phyloP scores from a whole-genome alignment of 768 basidiomycete species.

The Phlebiopsis gigantea region DNA sequence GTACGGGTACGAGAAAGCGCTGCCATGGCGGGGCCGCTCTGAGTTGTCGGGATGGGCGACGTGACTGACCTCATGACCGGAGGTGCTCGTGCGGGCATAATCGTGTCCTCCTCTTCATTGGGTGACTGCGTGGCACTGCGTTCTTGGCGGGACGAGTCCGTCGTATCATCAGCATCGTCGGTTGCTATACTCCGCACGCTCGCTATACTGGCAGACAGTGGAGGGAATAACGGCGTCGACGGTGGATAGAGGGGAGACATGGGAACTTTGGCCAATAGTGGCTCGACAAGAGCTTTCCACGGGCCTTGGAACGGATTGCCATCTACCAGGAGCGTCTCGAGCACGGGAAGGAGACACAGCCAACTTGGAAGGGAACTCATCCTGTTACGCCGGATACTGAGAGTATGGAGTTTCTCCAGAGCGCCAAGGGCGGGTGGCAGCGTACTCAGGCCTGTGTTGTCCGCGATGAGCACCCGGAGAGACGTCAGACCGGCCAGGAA shows the following conservation, averaged over 20 bases:
- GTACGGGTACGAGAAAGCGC: slow-evolving; percentile 69
- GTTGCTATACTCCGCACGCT: slow-evolving; percentile 45
- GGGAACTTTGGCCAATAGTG: slow-evolving; percentile 63
- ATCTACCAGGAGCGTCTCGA: slow-evolving; percentile 90
- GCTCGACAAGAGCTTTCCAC: slow-evolving; percentile 86
- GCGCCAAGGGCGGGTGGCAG: slow-evolving; percentile 71
- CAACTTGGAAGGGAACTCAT: slow-evolving; percentile 89
- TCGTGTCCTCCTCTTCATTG: slow-evolving; percentile 69
- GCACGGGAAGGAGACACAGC: slow-evolving; percentile 80
- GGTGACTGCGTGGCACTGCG: slow-evolving; percentile 16
- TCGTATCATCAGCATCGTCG: slow-evolving; percentile 50
- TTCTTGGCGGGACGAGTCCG: slow-evolving; percentile 42
- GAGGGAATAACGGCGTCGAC: slow-evolving; percentile 56
- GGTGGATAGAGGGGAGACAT: slow-evolving; percentile 59
- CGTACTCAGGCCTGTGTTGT: slow-evolving; percentile 75
- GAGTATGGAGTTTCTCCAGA: slow-evolving; percentile 79
- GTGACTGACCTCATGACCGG: slow-evolving; percentile 48
- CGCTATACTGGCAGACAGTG: slow-evolving; percentile 41
- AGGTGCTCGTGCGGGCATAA: slow-evolving; percentile 57
- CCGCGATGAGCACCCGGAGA: slow-evolving; percentile 88
- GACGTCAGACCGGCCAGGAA: slow-evolving; percentile 75
- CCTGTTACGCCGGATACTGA: slow-evolving; percentile 85
- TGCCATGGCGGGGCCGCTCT: slow-evolving; percentile 24
- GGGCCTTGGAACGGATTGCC: slow-evolving; percentile 94
- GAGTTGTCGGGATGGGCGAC: slow-evolving; percentile 36